Base-by-base conservation (phyloP, 1,139 yeast genomes). In the Wickerhamomyces sp. region DNA sequence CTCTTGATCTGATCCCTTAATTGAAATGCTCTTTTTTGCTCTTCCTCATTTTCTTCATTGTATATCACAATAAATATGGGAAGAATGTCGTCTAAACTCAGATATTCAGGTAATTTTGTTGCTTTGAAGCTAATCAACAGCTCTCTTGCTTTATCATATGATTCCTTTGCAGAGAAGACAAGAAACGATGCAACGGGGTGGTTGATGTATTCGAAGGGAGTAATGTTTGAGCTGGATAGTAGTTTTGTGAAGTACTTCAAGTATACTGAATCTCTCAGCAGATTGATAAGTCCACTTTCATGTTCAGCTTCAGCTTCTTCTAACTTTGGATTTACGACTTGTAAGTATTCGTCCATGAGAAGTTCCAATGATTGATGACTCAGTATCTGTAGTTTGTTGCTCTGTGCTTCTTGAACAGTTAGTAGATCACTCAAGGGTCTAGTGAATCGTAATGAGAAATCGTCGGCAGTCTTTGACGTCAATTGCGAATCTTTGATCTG, bases 161-260 rank as follows among this genome's bases (percentile, higher is more conserved):
- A 45, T 8, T 58, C 58, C 8, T 43, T 38, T 6, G 56, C 47
- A 4, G 52, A 44, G 13, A 91, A 71, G 6, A 85, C 84, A 44
- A 90, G 73, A 15, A 91, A 65, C 44, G 91, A 88, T 1, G 90
- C 76, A 1, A 90, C 78, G 0, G 99, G 98, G 61, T 93, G 98
- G 55, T 88, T 84, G 61, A 91, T 84, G 3, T 93, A 83, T 62
- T 93, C 98, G 62, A 88, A 90, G 1, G 95, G 84, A 3, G 89
- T 81, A 7, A 87, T 69, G 27, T 75, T 75, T 34, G 79, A 75
- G 13, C 85, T 73, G 0, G 91, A 73, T 27, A 86, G 70, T 29
- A 87, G 62, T 51, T 81, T 76, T 40, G 83, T 73, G 52, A 86
- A 74, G 54, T 82, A 73, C 41, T 76, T 75, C 49, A 78, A 66